Evolutionary conservation across 805 yeast genomes (phyloP), one percentile per base, ranked within the genome.

Genomic region (Groenewaldozyma salmanticensis): DNA sequence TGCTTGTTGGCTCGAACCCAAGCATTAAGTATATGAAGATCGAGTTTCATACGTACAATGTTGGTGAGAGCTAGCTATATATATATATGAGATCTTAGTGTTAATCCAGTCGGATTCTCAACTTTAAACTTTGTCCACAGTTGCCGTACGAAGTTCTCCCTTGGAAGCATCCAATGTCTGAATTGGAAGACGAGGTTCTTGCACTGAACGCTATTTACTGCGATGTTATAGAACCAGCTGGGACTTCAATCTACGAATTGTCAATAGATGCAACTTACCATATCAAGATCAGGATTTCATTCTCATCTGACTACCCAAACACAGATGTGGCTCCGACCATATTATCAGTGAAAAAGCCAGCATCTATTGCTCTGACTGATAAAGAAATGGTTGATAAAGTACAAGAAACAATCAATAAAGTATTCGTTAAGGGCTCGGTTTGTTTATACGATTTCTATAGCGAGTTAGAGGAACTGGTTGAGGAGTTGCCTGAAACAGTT

Each of bases 131-230:
- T n/a, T n/a, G n/a, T n/a, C n/a, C n/a, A n/a, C n/a, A n/a, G n/a
- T n/a, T n/a, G n/a, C n/a, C n/a, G n/a, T n/a, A n/a, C n/a, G n/a
- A n/a, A n/a, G n/a, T n/a, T n/a, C n/a, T n/a, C n/a, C n/a, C n/a
- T n/a, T n/a, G n/a, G n/a, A n/a, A n/a, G n/a, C n/a, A n/a, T n/a
- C n/a, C n/a, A n/a, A n/a, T n/a, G n/a, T n/a, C n/a, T 24, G 81
- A 78, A 27, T 61, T 81, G 4, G 55, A 55, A 17, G 92, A 85
- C 41, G 98, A 90, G 54, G 60, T 85, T 16, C 77, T 74, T 31
- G 90, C 95, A 9, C 77, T 90, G 7, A 81, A 84, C 42, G 92
- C 96, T 3, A 90, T 92, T 9, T 90, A 76, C 54, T 96, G 95
- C 1, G 82, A 70, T 13, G 67, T 75, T 32, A 57, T 77, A 27